Evolutionary conservation across 2,329 filamentous ascomycete genomes (phyloP).

Genomic region (Aspergillus floridensis): DNA sequence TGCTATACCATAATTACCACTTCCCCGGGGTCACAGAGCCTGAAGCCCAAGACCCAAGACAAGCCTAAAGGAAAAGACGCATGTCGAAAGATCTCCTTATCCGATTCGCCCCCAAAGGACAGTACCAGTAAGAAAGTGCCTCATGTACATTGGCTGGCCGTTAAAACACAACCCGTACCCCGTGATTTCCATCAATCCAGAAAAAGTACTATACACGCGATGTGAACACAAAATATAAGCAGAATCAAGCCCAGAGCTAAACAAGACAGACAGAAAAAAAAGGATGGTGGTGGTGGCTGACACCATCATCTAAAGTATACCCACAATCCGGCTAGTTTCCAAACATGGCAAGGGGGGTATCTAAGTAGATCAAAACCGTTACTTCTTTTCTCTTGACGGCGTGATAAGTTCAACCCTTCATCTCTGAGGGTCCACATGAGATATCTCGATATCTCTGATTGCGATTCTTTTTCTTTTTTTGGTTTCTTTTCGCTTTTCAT

Average conservation of each 20-base stretch:
- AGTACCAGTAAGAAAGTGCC: not conserved
- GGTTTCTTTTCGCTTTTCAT: too few relatives aligned
- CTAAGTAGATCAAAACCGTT: constrained; percentile 5
- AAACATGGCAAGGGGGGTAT: constrained; percentile 8
- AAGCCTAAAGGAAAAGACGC: too few relatives aligned
- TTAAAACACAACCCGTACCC: not conserved
- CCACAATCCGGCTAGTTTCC: not conserved
- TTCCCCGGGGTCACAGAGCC: too few relatives aligned
- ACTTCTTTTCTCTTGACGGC: not conserved
- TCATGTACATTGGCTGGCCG: not conserved
- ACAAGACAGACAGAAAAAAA: not conserved
- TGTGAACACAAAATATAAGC: not conserved
- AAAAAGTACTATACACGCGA: not conserved
- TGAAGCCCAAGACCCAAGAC: too few relatives aligned
- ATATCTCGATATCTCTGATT: not conserved
- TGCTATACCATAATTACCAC: too few relatives aligned
- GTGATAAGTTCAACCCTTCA: not conserved
- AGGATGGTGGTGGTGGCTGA: not conserved
- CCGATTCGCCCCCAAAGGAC: not conserved
- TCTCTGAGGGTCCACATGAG: not conserved
- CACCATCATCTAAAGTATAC: not conserved
- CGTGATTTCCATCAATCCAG: not conserved
- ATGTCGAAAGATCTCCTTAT: too few relatives aligned
- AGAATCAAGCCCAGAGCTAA: not conserved
- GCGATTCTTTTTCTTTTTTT: not conserved